Evolutionary conservation across 306 rosid species (phyloP).

Genomic region (Cucurbita ficifolia): DNA sequence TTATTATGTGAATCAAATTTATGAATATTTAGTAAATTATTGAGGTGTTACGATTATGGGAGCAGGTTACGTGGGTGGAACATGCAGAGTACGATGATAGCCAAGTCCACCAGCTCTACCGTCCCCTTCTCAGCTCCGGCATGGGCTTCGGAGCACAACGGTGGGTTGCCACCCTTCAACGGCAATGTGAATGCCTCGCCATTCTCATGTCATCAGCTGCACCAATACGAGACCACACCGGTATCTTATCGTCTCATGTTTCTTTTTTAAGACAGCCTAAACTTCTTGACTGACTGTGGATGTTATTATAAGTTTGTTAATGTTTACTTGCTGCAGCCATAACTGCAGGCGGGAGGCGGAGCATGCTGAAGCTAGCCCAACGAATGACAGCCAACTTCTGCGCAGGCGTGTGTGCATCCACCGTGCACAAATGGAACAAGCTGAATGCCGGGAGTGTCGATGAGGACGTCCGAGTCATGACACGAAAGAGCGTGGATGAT

Average conservation of each 20-base stretch:
- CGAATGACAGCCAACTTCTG: constrained; percentile 95
- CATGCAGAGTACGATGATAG: constrained; percentile 85
- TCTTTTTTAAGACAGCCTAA: not conserved
- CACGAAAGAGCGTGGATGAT: constrained; percentile 77
- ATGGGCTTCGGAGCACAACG: constrained; percentile 85
- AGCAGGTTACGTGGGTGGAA: constrained; percentile 96
- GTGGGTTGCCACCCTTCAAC: constrained; percentile 84
- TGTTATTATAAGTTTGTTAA: not conserved
- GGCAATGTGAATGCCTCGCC: constrained; percentile 85
- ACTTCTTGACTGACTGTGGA: not conserved
- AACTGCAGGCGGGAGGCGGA: constrained; percentile 52
- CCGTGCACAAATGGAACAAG: constrained; percentile 92
- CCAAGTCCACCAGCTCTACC: constrained; percentile 65
- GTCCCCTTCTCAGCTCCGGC: constrained; percentile 66
- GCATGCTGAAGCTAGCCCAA: constrained; percentile 94
- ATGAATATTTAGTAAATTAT: not conserved
- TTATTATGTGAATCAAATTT: not conserved
- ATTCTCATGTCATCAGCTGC: constrained; percentile 73
- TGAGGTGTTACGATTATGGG: not conserved
- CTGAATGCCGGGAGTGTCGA: constrained; percentile 54
- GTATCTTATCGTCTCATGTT: constrained; percentile 7
- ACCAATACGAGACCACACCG: constrained; percentile 54
- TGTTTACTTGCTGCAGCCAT: constrained; percentile 15
- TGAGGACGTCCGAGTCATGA: constrained; percentile 89
- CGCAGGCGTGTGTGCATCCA: constrained; percentile 86